Base-by-base conservation (phyloP, 2,329 filamentous ascomycete genomes). In the Plenodomus tracheiphilus region DNA sequence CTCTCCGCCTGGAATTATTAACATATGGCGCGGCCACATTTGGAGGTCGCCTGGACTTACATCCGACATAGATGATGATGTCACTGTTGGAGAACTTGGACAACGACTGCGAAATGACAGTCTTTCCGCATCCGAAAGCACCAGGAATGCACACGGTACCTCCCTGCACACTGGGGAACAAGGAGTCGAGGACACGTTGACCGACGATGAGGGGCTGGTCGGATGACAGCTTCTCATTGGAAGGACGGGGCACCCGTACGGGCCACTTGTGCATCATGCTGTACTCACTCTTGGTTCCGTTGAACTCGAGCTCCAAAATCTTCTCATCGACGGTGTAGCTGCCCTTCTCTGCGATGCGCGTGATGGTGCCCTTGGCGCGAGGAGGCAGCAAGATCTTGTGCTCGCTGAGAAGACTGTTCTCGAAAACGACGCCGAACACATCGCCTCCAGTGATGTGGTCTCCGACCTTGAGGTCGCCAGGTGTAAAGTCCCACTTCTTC, bases 61-160 rank as follows among this genome's bases (percentile, higher is more conserved):
- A 32, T 32, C 94, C 94, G 52, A 99, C 94, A 73, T 99, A 99
- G 64, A 99, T 89, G 63, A 99, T 99, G 69, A 97, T 90, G 74
- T 99, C 94, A 74, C 89, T 94, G 85, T 99, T 99, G 70, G 94
- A 99, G 81, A 99, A 99, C 79, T 99, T 99, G 75, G 94, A 99
- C 57, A 99, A 88, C 53, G 91, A 96, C 79, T 99, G 94, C 69
- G 87, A 92, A 77, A 99, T 99, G 79, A 99, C 94, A 67, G 94
- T 99, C 86, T 99, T 99, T 71, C 94, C 94, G 70, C 94, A 99
- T 59, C 94, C 94, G 73, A 99, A 99, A 76, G 94, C 94, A 72
- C 94, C 94, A 20, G 94, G 94, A 70, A 99, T 99, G 71, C 93
- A 96, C 60, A 97, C 91, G 38, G 94, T 99, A 72, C 94, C 94